Base-by-base conservation (phyloP, 768 basidiomycete genomes). In the Tulasnella sp. region DNA sequence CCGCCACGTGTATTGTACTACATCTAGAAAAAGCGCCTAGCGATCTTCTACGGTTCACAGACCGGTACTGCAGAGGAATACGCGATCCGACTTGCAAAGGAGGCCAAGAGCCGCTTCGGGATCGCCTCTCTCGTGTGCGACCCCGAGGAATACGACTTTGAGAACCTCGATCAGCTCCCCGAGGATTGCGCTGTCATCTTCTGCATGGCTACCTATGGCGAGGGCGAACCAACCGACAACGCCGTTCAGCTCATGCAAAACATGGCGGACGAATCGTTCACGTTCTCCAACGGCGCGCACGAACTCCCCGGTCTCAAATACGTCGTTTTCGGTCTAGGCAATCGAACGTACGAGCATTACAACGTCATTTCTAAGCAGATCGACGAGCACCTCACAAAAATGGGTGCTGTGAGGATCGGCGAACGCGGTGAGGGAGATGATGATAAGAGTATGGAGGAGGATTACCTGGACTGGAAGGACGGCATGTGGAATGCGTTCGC, bases 401-500 rank as follows among this genome's bases (percentile, higher is more conserved):
- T 92, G 77, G 95, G 93, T 27, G 96, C 82, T 21, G 70, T 76
- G 56, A 83, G 91, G 54, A 87, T 98, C 34, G 93, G 93, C 44
- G 84, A 86, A 69, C 78, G 86, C 41, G 95, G 95, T 9, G 94
- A 98, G 72, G 95, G 95, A 64, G 96, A 99, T 68, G 95, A 99
- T 68, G 96, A 99, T 73, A 96, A 96, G 77, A 92, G 88, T 69
- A 97, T 99, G 94, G 95, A 99, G 71, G 95, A 99, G 75, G 95
- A 99, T 72, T 99, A 98, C 70, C 81, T 99, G 11, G 93, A 90
- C 67, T 99, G 95, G 95, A 99, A 98, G 72, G 95, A 99, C 68
- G 80, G 78, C 65, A 94, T 98, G 93, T 98, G 93, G 88, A 84
- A 86, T 17, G 82, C 83, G 3, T 89, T 98, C 62, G 78, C 92